A percentile compares a stretch with the other conserved stretches of the same genome.
phyloP scores from a whole-genome alignment of 768 basidiomycete species.

The Tricholoma bakamatsutake region DNA sequence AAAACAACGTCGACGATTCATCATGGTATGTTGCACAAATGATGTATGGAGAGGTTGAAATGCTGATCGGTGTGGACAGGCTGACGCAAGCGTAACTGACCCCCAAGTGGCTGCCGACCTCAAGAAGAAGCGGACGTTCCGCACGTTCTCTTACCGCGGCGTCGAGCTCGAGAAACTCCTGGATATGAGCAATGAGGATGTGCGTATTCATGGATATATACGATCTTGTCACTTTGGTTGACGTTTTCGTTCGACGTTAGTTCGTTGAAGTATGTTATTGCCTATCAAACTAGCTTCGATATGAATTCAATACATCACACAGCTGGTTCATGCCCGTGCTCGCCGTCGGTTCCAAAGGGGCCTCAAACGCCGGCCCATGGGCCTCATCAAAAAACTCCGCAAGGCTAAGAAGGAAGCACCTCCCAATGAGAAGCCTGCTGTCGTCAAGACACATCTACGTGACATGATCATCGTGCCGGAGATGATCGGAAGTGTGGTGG shows the following conservation, averaged over 20 bases:
- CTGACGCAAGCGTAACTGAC: constrained; percentile 82
- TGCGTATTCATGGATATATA: constrained; percentile 33
- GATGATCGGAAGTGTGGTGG: constrained; percentile 98
- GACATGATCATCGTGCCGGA: constrained; percentile 99
- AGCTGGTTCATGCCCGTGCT: constrained; percentile 98
- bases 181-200: constrained; percentile 93
- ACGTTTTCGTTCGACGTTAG: constrained; percentile 27
- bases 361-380: constrained; percentile 97
- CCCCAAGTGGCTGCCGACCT: constrained; percentile 91
- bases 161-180: constrained; percentile 97
- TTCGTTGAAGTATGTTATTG: constrained; percentile 66
- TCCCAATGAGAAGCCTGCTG: constrained; percentile 97
- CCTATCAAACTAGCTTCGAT: not conserved
- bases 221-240: not conserved
- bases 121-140: constrained; percentile 99
- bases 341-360: constrained; percentile 98
- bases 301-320: not conserved
- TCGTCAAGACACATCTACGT: constrained; percentile 98
- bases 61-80: constrained; percentile 36
- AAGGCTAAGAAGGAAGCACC: constrained; percentile 99
- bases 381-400: constrained; percentile 98
- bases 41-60: not conserved
- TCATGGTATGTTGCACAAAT: constrained; percentile 29
- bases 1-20: constrained; percentile 36
- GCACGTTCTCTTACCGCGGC: constrained; percentile 98